Evolutionary conservation across 116 monocot species (phyloP), one percentile per base, ranked within the genome.

Genomic region (Cymodocea nodosa): DNA sequence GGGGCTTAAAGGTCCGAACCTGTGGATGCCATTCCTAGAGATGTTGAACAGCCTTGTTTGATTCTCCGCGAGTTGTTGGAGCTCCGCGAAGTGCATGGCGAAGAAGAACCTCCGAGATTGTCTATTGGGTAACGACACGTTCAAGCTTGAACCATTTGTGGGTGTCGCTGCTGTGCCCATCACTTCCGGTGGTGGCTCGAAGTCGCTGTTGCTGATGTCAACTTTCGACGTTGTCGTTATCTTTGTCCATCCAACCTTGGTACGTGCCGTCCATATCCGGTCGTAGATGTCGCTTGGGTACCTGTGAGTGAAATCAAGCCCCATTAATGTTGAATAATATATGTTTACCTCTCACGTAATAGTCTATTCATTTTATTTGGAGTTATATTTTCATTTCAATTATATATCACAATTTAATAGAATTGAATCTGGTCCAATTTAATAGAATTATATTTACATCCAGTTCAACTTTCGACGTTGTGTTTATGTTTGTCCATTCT

Each of bases 241-340:
- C 11, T 0, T 12, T 23, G 13, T 60, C 14, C 2, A 34, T 15
- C 0, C 3, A 23, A 3, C 12, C 0, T 14, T 0, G 5, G 35
- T 15, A 23, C 6, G 39, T 14, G 59, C 50, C 7, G 13, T 1
- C 78, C 78, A 78, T 7, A 78, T 2, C 16, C 78, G 64, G 19
- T 79, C 79, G 56, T 61, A 75, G 17, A 15, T 9, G 13, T 79
- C 79, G 4, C 66, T 52, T 24, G 79, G 79, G 13, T 79, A 79
- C 60, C 79, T 79, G 34, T 60, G 16, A 30, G 11, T 60, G 30
- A 30, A 30, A 30, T 30, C 30, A 30, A 30, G 30, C 30, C 1
- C 30, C 30, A 1, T 30, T 30, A 30, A 1, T 30, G 2, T 30
- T 1, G 30, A 30, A 30, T 30, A n/a, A n/a, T n/a, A n/a, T 44